Conservation (phyloP, 2,329 filamentous ascomycete species). For the Aspergillus transmontanensis region DNA sequence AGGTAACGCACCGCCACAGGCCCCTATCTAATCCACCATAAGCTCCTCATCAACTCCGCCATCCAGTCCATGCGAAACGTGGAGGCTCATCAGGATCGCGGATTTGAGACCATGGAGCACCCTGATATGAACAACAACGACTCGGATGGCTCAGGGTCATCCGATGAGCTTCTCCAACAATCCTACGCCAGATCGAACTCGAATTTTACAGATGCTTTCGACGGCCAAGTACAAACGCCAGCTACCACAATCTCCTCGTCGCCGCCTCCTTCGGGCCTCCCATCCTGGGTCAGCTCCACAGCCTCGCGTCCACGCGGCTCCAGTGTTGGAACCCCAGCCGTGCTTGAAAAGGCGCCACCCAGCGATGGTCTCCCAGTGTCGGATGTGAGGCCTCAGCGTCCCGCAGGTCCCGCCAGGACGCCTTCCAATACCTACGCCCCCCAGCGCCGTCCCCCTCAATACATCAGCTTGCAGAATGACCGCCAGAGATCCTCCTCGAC, state of each 20-base stretch:
- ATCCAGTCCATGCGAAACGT: conserved; percentile 18
- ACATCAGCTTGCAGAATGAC: conserved; percentile 49
- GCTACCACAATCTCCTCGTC: conserved; percentile 37
- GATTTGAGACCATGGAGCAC: conserved; percentile 45
- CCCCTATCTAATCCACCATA: conserved; percentile 26
- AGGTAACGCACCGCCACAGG: conserved; percentile 29
- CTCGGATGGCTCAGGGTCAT: conserved; percentile 45
- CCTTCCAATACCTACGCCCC: conserved; percentile 79
- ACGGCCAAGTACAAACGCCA: conserved; percentile 32
- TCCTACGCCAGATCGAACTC: conserved; percentile 37
- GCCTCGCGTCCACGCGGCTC: conserved; percentile 45
- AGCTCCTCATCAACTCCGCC: conserved; percentile 16
- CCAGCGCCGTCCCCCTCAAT: conserved; percentile 57
- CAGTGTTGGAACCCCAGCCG: conserved; percentile 44
- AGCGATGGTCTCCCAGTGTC: conserved; percentile 32
- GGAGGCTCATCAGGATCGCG: conserved; percentile 23
- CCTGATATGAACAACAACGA: conserved; percentile 44
- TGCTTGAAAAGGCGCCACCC: conserved; percentile 42
- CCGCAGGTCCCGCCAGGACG: conserved; percentile 69
- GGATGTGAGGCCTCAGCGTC: conserved; percentile 61
- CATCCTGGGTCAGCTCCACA: conserved; percentile 40
- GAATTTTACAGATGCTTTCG: conserved; percentile 34
- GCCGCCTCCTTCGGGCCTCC: conserved; percentile 30
- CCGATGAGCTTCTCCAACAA: conserved; percentile 43
- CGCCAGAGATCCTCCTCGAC: conserved; percentile 60